A percentile compares a stretch with the other conserved stretches of the same genome.
Conservation (phyloP, 2,329 filamentous ascomycete species). For the Fusarium nurragi region DNA sequence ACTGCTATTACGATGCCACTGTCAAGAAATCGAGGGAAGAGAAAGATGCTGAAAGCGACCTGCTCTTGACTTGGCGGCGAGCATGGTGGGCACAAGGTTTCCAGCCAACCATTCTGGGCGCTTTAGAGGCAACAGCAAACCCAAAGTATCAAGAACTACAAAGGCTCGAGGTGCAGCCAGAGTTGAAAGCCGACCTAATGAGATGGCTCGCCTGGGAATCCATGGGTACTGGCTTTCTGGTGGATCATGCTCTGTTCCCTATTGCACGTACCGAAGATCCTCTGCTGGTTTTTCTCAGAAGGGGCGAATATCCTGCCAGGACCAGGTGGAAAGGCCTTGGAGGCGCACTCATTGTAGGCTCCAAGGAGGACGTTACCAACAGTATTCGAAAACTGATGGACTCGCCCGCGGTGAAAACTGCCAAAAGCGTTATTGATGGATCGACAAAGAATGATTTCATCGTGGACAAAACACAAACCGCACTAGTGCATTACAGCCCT, state of each 20-base stretch:
- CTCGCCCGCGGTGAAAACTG: constrained; percentile 60
- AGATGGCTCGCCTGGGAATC: constrained; percentile 93
- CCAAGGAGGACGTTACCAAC: constrained; percentile 69
- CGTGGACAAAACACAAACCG: constrained; percentile 70
- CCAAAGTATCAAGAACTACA: constrained; percentile 79
- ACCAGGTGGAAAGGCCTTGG: constrained; percentile 79
- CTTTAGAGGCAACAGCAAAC: constrained; percentile 83
- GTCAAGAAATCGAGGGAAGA: constrained; percentile 68
- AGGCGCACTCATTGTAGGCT: constrained; percentile 77
- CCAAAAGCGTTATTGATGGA: constrained; percentile 71
- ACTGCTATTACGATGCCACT: constrained; percentile 87
- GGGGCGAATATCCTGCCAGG: constrained; percentile 77
- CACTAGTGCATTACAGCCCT: constrained; percentile 81
- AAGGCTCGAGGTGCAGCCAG: constrained; percentile 65
- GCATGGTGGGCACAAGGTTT: constrained; percentile 98
- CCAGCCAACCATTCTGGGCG: constrained; percentile 80
- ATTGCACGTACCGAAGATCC: constrained; percentile 81
- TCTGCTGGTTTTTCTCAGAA: constrained; percentile 76
- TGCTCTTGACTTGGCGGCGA: constrained; percentile 87
- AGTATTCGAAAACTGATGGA: constrained; percentile 70
- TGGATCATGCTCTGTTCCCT: constrained; percentile 82
- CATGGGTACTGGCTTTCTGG: constrained; percentile 85
- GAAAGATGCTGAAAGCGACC: constrained; percentile 77
- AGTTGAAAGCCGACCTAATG: constrained; percentile 75
- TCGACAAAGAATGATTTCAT: constrained; percentile 68